Conservation (phyloP, 2,329 filamentous ascomycete species). For the Aschersonia sp. region DNA sequence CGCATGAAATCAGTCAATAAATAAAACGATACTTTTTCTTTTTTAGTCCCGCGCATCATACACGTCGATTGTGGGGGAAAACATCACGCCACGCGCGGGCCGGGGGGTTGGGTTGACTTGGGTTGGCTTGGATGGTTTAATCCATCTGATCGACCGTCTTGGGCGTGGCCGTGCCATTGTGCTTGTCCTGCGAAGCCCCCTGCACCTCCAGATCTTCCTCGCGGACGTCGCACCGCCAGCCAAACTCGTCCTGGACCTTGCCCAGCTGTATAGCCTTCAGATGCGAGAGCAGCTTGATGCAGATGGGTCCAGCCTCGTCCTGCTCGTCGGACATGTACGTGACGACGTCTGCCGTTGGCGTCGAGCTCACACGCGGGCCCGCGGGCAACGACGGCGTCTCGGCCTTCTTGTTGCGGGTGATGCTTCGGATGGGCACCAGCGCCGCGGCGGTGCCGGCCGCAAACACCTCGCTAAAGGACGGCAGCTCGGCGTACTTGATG, state of each 20-base stretch:
- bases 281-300: constrained; percentile 55
- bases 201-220: constrained; percentile 28
- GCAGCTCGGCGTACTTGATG: constrained; percentile 47
- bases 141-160: constrained; percentile 20
- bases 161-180: constrained; percentile 8
- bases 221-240: constrained; percentile 46
- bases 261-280: constrained; percentile 80
- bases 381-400: constrained; percentile 8
- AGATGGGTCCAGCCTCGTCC: constrained; percentile 61
- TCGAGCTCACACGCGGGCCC: constrained; percentile 23
- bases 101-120: no score
- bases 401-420: constrained; percentile 46
- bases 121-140: constrained; percentile 4
- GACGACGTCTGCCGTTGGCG: constrained; percentile 29
- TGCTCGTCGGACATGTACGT: constrained; percentile 38
- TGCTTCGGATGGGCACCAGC: constrained; percentile 81
- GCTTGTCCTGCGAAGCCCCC: constrained; percentile 6
- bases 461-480: constrained; percentile 56
- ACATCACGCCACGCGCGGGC: no score
- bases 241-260: constrained; percentile 60
- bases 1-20: no score
- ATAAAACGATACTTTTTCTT: no score
- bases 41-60: no score
- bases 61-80: no score
- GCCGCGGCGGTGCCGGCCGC: constrained; percentile 86